phyloP scores from a whole-genome alignment of 768 basidiomycete species.

The Termitomyces sp. region DNA sequence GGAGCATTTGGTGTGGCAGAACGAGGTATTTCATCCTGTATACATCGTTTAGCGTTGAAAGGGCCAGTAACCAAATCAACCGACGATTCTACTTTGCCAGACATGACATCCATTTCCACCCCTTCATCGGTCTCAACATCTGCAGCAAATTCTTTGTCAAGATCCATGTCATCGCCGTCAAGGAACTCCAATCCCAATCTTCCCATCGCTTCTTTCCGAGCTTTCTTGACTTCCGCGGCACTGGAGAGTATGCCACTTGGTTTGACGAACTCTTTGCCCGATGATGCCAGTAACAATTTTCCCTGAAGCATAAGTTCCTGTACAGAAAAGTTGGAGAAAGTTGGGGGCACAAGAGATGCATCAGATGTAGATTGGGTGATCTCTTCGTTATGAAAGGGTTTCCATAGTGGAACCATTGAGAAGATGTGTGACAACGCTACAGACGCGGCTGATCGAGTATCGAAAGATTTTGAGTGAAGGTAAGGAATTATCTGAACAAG shows the following conservation, averaged over 20 bases:
- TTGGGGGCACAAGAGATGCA: conserved; percentile 32
- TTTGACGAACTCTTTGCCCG: conserved; percentile 86
- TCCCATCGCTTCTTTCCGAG: conserved; percentile 84
- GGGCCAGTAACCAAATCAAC: conserved; percentile 25
- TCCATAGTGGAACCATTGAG: conserved; percentile 77
- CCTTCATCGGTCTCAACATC: conserved; percentile 39
- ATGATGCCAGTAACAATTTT: conserved; percentile 80
- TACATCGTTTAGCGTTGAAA: conserved; percentile 33
- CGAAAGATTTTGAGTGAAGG: conserved; percentile 86
- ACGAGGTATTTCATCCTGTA: conserved; percentile 34
- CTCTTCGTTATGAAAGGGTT: conserved; percentile 36
- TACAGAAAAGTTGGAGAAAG: conserved; percentile 74
- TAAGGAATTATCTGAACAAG: conserved; percentile 75
- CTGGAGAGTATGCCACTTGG: conserved; percentile 68
- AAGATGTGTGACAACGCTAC: conserved; percentile 86
- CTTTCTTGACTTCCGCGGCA: conserved; percentile 77
- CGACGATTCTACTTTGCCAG: conserved; percentile 32
- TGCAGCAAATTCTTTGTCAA: conserved; percentile 74
- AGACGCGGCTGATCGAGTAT: conserved; percentile 87
- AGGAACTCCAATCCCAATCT: conserved; percentile 86
- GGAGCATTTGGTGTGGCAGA: conserved; percentile 43
- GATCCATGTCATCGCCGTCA: conserved; percentile 78
- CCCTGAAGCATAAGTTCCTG: conserved; percentile 70
- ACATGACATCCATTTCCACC: conserved; percentile 30
- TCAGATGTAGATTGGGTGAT: conserved; percentile 19